Percentiles rank a stretch among this genome's conserved stretches.
These are phyloP conservation scores for Cryptococcus hybrid DNA, from an alignment of 1,284 basidiomycete species.

Conservation along the genomic window DNA sequence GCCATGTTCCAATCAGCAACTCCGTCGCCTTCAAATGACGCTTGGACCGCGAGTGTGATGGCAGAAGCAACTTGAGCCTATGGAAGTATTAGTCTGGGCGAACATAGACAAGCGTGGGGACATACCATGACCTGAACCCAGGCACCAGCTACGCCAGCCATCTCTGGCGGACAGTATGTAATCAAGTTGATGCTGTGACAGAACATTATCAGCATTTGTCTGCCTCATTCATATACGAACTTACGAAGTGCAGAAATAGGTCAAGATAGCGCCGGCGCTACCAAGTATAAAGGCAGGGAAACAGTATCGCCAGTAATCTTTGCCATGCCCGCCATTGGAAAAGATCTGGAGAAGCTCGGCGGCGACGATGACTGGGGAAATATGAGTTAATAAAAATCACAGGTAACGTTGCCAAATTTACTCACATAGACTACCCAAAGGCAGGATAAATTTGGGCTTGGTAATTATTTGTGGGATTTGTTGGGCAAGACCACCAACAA, in stretches of 20 bases:
- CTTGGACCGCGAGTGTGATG: conserved; percentile 42
- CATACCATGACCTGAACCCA: conserved; percentile 39
- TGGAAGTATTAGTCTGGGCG: neutral
- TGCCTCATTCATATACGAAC: neutral
- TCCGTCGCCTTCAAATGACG: conserved; percentile 33
- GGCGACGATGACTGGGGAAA: conserved; percentile 25
- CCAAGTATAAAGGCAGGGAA: conserved; percentile 38
- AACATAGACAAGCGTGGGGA: neutral
- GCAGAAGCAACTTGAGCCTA: conserved; percentile 35
- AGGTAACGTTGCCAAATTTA: neutral
- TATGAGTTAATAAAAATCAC: neutral
- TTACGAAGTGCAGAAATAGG: conserved; percentile 25
- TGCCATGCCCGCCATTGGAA: conserved; percentile 34
- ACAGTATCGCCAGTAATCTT: conserved; percentile 42
- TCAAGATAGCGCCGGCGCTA: conserved; percentile 21
- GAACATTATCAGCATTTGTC: too few species aligned
- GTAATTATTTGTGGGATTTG: conserved; percentile 29
- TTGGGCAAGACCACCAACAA: conserved; percentile 30
- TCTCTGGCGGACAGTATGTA: conserved; percentile 37
- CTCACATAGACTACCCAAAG: conserved; percentile 28
- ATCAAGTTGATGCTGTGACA: conserved; percentile 25
- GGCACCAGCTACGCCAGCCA: conserved; percentile 43
- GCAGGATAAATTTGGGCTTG: conserved; percentile 25
- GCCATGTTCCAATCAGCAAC: conserved; percentile 33
- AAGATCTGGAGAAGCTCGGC: conserved; percentile 31